These are phyloP conservation scores for thale cress (Arabidopsis thaliana) DNA, from an alignment of 345 rosid genomes.

Conservation along the genomic window TAIR10.1 NC_003071.7:16408001-16408500, in stretches of 20 bases:
- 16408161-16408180: constrained; percentile 46
- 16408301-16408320: constrained; percentile 81
- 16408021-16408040: constrained; percentile 56
- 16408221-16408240: neutral
- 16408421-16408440: constrained; percentile 2
- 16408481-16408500: constrained; percentile 99
- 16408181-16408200: neutral
- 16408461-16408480: constrained; percentile 16
- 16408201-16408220: neutral
- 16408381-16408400: constrained; percentile 83
- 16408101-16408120: constrained; percentile 82
- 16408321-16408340: constrained; percentile 62
- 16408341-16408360: constrained; percentile 81
- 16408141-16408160: constrained; percentile 99
- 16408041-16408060: neutral
- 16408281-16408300: constrained; percentile 94
- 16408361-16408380: constrained; percentile 87
- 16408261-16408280: constrained; percentile 67
- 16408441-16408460: constrained; percentile 1
- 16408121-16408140: constrained; percentile 96
- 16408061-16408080: constrained; percentile 7
- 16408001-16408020: constrained; percentile 98
- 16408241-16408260: constrained; percentile 27
- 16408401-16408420: neutral
- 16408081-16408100: constrained; percentile 19